phyloP scores from a whole-genome alignment of 1,284 basidiomycete species.

The Leccinum angustisporum region DNA sequence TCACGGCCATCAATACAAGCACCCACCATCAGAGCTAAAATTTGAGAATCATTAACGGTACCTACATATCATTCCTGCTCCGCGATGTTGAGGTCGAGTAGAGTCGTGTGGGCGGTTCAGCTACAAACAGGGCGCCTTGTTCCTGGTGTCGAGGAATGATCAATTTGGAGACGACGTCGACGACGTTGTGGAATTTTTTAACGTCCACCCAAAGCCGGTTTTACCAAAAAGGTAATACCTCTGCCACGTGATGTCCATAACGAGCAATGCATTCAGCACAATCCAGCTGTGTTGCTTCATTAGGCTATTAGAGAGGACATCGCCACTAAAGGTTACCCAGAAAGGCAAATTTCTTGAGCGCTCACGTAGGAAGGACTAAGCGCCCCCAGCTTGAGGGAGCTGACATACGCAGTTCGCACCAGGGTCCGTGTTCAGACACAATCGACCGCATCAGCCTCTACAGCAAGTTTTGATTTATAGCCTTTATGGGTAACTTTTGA shows the following conservation, averaged over 20 bases:
- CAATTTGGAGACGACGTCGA: not conserved
- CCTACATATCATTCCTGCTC: not conserved
- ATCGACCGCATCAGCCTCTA: constrained; percentile 20
- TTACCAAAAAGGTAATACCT: constrained; percentile 4
- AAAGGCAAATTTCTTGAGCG: constrained; percentile 16
- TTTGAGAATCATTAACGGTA: not conserved
- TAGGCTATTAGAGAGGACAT: constrained; percentile 11
- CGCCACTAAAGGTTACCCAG: constrained; percentile 28
- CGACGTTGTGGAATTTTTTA: not conserved
- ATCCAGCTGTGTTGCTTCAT: constrained; percentile 25
- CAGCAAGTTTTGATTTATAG: constrained; percentile 23
- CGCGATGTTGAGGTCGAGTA: not conserved
- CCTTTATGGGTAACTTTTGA: constrained; percentile 29
- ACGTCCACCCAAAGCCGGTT: not conserved
- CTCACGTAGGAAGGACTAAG: constrained; percentile 4
- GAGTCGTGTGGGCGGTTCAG: not conserved
- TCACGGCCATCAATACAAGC: not conserved
- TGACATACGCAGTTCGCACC: constrained; percentile 34
- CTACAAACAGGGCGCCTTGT: not conserved
- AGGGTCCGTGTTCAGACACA: constrained; percentile 22
- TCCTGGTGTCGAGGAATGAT: not conserved
- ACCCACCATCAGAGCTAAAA: not conserved
- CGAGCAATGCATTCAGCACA: constrained; percentile 24
- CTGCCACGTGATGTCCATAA: constrained; percentile 16
- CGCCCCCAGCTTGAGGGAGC: constrained; percentile 18